Base-by-base conservation (phyloP, 495 filamentous ascomycete species). In the Penicillium roqueforti region DNA sequence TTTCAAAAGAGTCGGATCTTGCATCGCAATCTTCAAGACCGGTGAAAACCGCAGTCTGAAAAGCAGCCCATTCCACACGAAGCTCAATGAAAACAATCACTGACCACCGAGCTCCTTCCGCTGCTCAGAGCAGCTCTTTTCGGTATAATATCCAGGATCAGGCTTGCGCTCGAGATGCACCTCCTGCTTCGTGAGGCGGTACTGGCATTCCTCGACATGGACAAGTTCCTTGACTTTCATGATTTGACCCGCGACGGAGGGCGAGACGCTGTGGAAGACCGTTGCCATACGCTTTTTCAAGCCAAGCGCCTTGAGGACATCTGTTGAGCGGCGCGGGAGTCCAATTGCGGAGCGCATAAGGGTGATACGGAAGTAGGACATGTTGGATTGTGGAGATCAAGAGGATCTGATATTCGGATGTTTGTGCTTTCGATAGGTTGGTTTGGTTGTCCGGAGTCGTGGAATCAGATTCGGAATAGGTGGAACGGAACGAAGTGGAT, bases 171-270 rank as follows among this genome's bases (percentile, higher is more conserved):
- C 78, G 13, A 78, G 79, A 66, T 82, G 81, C 57, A 96, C 78
- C 74, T 97, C 86, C 53, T 78, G 73, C 65, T 85, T 84, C 18
- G 83, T 86, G 65, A 91, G 67, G n/a, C 81, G 63, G 50, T 68
- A 62, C 14, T 88, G 88, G 36, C 96, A 91, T 72, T 97, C 93
- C 36, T 83, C 73, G 22, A 99, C 92, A 11, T 81, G 78, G 6
- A 99, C 87, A 53, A 99, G 77, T 70, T 99, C 95, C 72, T 99
- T 99, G 44, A 99, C 91, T 69, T 88, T 90, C 83, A 97, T 88
- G 70, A 99, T 93, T 75, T 95, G 91, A 71, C 95, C 95, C 4
- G 95, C 95, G 50, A 88, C 81, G 56, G 91, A 84, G 16, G 83
- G 80, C 25, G 83, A 82, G 51, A 96, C 93, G 29, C 88, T 87